phyloP scores from a whole-genome alignment of 2,329 filamentous ascomycete genomes.

The Fusarium humuli region DNA sequence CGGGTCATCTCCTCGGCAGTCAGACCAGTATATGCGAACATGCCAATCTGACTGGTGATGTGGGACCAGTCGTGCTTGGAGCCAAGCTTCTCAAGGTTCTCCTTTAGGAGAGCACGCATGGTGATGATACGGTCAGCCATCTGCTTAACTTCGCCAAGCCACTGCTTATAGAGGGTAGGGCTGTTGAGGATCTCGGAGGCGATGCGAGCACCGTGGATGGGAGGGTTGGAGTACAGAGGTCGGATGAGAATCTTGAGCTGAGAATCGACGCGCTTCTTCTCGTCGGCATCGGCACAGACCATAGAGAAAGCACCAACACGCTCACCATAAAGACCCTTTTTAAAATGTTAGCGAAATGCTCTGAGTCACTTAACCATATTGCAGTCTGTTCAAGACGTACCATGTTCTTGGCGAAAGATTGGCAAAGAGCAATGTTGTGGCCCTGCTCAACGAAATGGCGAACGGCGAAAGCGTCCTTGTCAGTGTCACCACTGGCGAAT shows the following conservation, averaged over 20 bases:
- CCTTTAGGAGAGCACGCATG: constrained; percentile 94
- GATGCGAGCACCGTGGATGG: constrained; percentile 94
- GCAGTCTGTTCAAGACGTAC: constrained; percentile 56
- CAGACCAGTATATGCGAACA: constrained; percentile 98
- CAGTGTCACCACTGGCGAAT: constrained; percentile 91
- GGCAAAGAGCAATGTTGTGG: constrained; percentile 86
- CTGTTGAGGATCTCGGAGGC: constrained; percentile 93
- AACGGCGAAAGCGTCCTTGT: constrained; percentile 93
- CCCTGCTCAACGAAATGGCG: constrained; percentile 94
- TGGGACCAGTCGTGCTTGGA: constrained; percentile 99
- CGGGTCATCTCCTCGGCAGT: constrained; percentile 90
- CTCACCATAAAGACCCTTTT: constrained; percentile 94
- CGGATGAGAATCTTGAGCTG: constrained; percentile 99
- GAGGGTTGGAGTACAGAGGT: constrained; percentile 97
- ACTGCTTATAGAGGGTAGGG: constrained; percentile 86
- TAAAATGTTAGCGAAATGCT: constrained; percentile 15
- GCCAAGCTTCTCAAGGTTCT: constrained; percentile 93
- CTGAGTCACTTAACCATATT: background rate
- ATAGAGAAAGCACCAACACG: constrained; percentile 97
- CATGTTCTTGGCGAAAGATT: constrained; percentile 99
- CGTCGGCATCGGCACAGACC: constrained; percentile 83
- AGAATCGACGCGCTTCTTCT: constrained; percentile 95
- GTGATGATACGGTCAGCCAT: constrained; percentile 99
- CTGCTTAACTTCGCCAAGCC: constrained; percentile 95
- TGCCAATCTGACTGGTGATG: constrained; percentile 98